Base-by-base conservation (phyloP, 2,329 filamentous ascomycete genomes). In the Neoascochyta sp. region DNA sequence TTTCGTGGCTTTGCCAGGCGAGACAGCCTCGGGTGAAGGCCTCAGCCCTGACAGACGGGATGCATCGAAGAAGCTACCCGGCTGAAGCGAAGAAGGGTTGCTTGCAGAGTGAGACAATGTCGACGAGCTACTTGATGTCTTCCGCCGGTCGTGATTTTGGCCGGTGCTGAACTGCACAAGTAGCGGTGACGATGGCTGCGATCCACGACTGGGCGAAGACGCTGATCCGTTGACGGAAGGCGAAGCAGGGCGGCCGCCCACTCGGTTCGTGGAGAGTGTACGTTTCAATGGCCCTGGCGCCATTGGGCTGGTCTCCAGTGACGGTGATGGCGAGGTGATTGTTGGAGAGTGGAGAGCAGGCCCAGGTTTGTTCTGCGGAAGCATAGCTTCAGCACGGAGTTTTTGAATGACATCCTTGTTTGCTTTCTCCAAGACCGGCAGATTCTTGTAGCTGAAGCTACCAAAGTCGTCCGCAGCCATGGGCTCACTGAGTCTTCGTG, bases 361-460 rank as follows among this genome's bases (percentile, higher is more conserved):
- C 2, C 50, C 48, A 12, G 62, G 35, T 43, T 78, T 76, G 39
- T 72, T 71, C 47, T 80, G 77, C 19, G 74, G 72, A 50, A 82
- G 88, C 67, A 95, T 74, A 3, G 92, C 89, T 62, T 96, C 89
- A 13, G 89, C 87, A 8, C 89, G 81, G 34, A 98, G 71, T 61
- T 96, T 96, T 52, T 96, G 89, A 17, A 98, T 95, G 16, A 96
- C 88, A 52, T 98, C 92, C 60, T 98, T 98, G 65, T 98, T 98
- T 32, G 92, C 92, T 63, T 95, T 96, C 53, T 96, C 92, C 11
- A 98, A 73, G 12, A 96, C 90, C 0, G 90, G 89, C 27, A 98
- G 68, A 51, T 98, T 98, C 68, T 98, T 98, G 73, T 95, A 98
- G 21, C 87, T 80, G 63, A 98, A 98, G 41, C 80, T 88, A 17